These are phyloP conservation scores for Athelia psychrophila DNA, from an alignment of 1,284 basidiomycete species.

Conservation along the genomic window DNA sequence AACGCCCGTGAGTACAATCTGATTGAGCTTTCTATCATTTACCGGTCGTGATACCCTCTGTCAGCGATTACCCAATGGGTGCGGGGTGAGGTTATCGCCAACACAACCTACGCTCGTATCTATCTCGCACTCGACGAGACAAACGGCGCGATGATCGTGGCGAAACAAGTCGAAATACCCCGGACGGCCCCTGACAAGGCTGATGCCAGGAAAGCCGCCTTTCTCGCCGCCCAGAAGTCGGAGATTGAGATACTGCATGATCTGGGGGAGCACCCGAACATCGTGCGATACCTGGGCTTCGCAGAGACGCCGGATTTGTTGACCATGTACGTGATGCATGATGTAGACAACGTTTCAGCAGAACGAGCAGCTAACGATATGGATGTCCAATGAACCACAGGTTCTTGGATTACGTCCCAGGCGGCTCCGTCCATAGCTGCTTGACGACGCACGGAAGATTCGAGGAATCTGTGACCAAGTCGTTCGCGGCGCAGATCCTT, in stretches of 20 bases:
- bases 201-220: constrained; percentile 80
- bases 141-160: constrained; percentile 98
- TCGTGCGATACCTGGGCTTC: constrained; percentile 97
- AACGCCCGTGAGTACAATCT: too few species aligned
- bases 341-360: constrained; percentile 4
- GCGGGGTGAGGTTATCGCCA: constrained; percentile 95
- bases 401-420: constrained; percentile 98
- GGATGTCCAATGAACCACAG: constrained; percentile 48
- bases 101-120: constrained; percentile 94
- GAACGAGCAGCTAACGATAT: constrained; percentile 8
- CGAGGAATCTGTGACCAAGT: constrained; percentile 89
- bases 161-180: constrained; percentile 98
- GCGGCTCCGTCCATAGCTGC: constrained; percentile 93
- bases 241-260: constrained; percentile 97
- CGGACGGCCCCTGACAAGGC: constrained; percentile 87
- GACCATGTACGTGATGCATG: constrained; percentile 73
- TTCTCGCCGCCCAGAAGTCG: constrained; percentile 89
- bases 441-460: constrained; percentile 92
- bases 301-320: constrained; percentile 90
- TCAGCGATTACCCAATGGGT: constrained; percentile 97
- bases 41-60: constrained; percentile 36
- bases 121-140: constrained; percentile 98
- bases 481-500: constrained; percentile 91
- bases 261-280: constrained; percentile 94
- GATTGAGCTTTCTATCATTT: too few species aligned